Evolutionary conservation across 2,329 filamentous ascomycete genomes (phyloP).

Genomic region (Hypoxylon sp.): DNA sequence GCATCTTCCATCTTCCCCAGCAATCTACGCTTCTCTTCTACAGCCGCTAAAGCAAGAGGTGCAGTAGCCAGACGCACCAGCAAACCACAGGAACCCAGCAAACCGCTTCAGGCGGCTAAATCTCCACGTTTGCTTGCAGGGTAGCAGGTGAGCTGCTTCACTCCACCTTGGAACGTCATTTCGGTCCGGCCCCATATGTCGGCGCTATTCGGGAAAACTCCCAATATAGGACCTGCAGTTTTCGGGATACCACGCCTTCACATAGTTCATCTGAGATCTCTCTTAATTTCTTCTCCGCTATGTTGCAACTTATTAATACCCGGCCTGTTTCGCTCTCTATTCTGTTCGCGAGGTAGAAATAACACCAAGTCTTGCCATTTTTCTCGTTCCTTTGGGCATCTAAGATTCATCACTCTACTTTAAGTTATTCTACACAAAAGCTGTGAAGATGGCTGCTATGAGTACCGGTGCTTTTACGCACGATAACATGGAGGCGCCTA

Average conservation of each 20-base stretch:
- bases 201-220: constrained; percentile 39
- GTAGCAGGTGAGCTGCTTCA: constrained; percentile 19
- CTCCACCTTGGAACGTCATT: constrained; percentile 40
- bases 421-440: constrained; percentile 1
- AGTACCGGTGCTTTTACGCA: constrained; percentile 66
- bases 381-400: neutral
- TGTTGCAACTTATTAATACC: constrained; percentile 7
- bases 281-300: constrained; percentile 14
- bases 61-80: constrained; percentile 32
- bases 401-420: constrained; percentile 2
- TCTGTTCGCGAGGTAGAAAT: neutral
- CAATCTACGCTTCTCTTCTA: constrained; percentile 20
- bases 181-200: constrained; percentile 40
- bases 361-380: neutral
- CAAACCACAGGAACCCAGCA: constrained; percentile 24
- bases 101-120: constrained; percentile 37
- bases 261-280: constrained; percentile 23
- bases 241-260: constrained; percentile 32
- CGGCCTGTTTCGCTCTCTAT: constrained; percentile 1
- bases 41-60: constrained; percentile 34
- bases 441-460: constrained; percentile 55
- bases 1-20: constrained; percentile 24
- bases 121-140: constrained; percentile 29
- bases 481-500: constrained; percentile 63
- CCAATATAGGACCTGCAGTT: constrained; percentile 33